These are phyloP conservation scores for Cladophialophora psammophila DNA, from an alignment of 2,329 filamentous ascomycete species.

Conservation along the genomic window DNA sequence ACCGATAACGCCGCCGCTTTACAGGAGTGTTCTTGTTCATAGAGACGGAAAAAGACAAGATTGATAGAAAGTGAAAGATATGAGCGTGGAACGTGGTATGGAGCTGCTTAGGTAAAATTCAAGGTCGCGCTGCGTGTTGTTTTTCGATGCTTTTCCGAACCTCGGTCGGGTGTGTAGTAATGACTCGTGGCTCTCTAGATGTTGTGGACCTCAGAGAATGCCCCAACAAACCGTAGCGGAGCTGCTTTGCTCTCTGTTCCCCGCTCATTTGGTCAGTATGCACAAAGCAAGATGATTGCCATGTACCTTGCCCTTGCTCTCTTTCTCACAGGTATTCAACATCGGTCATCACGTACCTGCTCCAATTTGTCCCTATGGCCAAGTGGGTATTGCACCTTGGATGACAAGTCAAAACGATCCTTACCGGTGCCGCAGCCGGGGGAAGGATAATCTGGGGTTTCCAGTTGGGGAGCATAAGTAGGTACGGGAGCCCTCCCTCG, in stretches of 20 bases:
- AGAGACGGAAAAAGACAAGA: neutral
- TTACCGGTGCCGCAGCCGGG: constrained; percentile 5
- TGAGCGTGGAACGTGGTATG: neutral
- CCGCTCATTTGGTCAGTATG: neutral
- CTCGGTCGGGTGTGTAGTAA: neutral
- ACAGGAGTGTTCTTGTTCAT: neutral
- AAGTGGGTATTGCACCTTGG: neutral
- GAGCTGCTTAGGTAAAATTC: neutral
- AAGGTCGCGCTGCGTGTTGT: neutral
- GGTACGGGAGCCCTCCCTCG: neutral
- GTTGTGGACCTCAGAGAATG: neutral
- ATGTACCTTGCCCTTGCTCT: neutral
- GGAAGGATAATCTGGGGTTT: neutral
- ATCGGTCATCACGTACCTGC: neutral
- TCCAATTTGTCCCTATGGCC: neutral
- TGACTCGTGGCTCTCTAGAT: neutral
- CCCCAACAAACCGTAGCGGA: neutral
- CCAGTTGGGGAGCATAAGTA: neutral
- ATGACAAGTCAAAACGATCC: neutral
- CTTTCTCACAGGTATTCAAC: neutral
- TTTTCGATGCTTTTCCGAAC: neutral
- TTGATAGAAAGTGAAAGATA: neutral
- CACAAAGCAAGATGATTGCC: neutral
- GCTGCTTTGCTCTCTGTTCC: neutral
- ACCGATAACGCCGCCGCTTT: constrained; percentile 1